Evolutionary conservation across 768 basidiomycete genomes (phyloP), one percentile per base, ranked within the genome.

Genomic region (Saitozyma sp.): DNA sequence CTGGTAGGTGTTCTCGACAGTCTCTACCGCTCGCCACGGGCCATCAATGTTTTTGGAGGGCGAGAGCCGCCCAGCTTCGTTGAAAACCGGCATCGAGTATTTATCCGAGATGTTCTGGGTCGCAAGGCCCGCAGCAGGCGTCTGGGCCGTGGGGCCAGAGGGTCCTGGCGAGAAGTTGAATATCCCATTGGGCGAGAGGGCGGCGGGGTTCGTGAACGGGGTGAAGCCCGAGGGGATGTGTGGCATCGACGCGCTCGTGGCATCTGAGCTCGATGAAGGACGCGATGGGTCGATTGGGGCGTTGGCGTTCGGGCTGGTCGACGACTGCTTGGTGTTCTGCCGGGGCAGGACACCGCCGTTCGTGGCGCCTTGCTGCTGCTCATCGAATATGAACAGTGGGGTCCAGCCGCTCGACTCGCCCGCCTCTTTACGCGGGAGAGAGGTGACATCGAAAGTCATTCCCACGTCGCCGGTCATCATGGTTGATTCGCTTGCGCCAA

Each of bases 141-240:
- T 29, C 29, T 29, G 29, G 10, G 48, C 56, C 6, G 50, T 37
- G 8, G 62, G 68, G 8, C 63, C 65, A 40, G 59, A 46, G 9
- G 72, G 72, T 13, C 59, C 70, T 16, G 73, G 73, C 4, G 74
- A 72, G 49, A 75, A 75, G 58, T 69, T 75, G 65, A 75, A 75
- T 14, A 75, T 50, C 19, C 63, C 67, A 39, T 65, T 70, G 9
- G 74, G 74, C 1, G 74, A 70, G 10, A 75, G 59, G 9, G 17
- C 46, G 13, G 11, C 51, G 13, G 17, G 17, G 13, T 16, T 29
- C 3, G 51, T 52, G 51, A 52, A 52, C 7, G 51, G 51, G 16
- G 51, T 52, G 51, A 52, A 29, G 19, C 51, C 51, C 17, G 17
- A 3, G 17, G 17, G 13, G 58, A 59, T 49, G 7, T 14, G 29